Evolutionary conservation across 805 yeast genomes (phyloP), one percentile per base, ranked within the genome.

Genomic region (Wickerhamiella alocasiicola): DNA sequence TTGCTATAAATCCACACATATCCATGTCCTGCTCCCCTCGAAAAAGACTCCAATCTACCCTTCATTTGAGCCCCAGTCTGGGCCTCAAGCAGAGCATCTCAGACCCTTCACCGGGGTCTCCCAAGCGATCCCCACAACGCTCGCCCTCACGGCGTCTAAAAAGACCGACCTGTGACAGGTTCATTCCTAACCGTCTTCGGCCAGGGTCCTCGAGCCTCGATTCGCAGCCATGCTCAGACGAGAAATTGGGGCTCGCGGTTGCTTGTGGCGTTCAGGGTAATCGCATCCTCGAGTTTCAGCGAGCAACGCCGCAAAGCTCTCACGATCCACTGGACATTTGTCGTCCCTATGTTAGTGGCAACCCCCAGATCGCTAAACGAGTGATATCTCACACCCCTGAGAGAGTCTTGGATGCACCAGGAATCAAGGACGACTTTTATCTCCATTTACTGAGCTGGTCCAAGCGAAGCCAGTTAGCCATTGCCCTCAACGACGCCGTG

Each of bases 391-490:
- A 83, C 0, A 81, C 83, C 25, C 97, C 98, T 1, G 95, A 83
- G 49, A 71, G 94, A 47, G 94, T 91, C 1, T 66, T 91, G 30
- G 98, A 91, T 62, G 98, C 97, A 0, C 98, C 98, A 0, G 95
- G 95, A 0, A 70, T 87, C 44, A 70, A 79, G 17, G 95, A 91
- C 59, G 98, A 91, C 62, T 91, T 85, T 59, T 91, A 88, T 57
- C 67, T 85, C 41, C 85, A 85, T 55, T 65, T 88, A 30, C 59
- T 91, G 40, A 75, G 85, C 46, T 91, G 98, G 97, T 85, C 95
- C 6, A 64, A 65, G 48, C 74, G 76, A 23, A 84, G 88, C 57
- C 65, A 78, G 32, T 65, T 91, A 24, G 96, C 95, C 1, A 81
- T 91, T 54, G 98, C 95, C 1, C 65, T 91, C 38, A 94, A 80